phyloP scores from a whole-genome alignment of 2,329 filamentous ascomycete species.

The Alternaria sp. region DNA sequence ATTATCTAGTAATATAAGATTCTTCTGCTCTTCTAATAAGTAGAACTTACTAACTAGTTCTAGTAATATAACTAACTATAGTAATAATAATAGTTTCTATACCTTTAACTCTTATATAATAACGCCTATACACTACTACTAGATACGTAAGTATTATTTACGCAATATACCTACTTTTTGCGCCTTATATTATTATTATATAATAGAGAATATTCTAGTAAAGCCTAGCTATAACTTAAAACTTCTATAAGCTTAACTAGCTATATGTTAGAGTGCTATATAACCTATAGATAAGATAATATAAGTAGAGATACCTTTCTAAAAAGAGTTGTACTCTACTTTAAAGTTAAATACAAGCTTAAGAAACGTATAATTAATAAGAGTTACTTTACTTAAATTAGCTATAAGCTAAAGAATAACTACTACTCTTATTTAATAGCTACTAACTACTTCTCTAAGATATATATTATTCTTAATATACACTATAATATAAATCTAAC shows the following conservation, averaged over 20 bases:
- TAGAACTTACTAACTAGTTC: too few relatives aligned
- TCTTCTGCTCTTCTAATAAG: too few relatives aligned
- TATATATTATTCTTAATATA: conserved; percentile 40
- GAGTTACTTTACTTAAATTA: conserved; percentile 12
- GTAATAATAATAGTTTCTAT: too few relatives aligned
- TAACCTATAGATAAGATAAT: neutral
- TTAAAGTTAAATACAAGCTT: conserved; percentile 15
- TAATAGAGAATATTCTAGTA: neutral
- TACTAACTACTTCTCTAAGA: conserved; percentile 21
- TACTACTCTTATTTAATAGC: conserved; percentile 17
- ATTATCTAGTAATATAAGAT: too few relatives aligned
- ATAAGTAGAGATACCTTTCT: neutral
- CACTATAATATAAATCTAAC: conserved; percentile 34
- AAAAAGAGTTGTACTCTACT: conserved; percentile 20
- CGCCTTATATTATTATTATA: neutral
- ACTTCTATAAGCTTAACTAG: neutral
- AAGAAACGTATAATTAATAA: conserved; percentile 16
- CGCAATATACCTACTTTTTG: neutral
- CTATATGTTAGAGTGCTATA: neutral
- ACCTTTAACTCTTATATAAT: too few relatives aligned
- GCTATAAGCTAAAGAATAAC: conserved; percentile 8
- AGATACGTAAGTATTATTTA: neutral
- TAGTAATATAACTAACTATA: too few relatives aligned
- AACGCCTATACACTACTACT: neutral
- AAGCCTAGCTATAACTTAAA: neutral